Percentiles rank a stretch among this genome's conserved stretches.
phyloP scores from a whole-genome alignment of 768 basidiomycete species.

The Lactarius trivialis region DNA sequence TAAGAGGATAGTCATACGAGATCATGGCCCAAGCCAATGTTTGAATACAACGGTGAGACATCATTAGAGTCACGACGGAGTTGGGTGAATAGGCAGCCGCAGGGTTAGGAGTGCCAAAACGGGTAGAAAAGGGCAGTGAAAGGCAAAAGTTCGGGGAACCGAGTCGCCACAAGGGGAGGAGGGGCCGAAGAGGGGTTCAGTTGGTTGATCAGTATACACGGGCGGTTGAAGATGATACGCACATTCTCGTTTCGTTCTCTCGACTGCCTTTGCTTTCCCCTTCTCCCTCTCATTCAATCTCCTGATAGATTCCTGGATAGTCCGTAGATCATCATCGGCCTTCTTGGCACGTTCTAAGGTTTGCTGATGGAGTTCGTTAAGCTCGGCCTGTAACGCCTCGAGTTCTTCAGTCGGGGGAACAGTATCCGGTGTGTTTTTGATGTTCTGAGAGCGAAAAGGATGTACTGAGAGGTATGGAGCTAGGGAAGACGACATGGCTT shows the following conservation, averaged over 20 bases:
- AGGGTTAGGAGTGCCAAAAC: not conserved
- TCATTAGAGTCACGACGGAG: not conserved
- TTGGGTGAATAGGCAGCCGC: not conserved
- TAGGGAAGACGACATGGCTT: conserved; percentile 56
- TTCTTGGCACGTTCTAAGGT: conserved; percentile 62
- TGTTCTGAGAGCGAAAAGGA: conserved; percentile 50
- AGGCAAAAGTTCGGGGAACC: conserved; percentile 2
- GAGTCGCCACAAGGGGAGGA: conserved; percentile 8
- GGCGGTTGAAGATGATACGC: conserved; percentile 35
- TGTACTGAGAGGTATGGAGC: conserved; percentile 42
- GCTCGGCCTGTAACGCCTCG: conserved; percentile 55
- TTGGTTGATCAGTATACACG: conserved; percentile 5
- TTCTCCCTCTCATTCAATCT: conserved; percentile 69
- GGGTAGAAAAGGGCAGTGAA: not conserved
- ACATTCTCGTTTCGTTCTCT: conserved; percentile 72
- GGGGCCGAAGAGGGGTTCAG: conserved; percentile 18
- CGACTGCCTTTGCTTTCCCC: conserved; percentile 64
- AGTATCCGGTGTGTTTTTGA: conserved; percentile 56
- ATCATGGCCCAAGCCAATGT: not conserved
- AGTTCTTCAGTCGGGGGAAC: conserved; percentile 72
- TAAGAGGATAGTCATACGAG: not conserved
- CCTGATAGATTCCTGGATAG: conserved; percentile 70
- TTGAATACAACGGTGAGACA: not conserved
- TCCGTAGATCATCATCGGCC: conserved; percentile 66
- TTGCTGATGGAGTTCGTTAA: conserved; percentile 45